Percentiles rank a stretch among this genome's conserved stretches.
These are phyloP conservation scores for Pseudogymnoascus verrucosus DNA, from an alignment of 2,329 filamentous ascomycete genomes.

Conservation along the genomic window DNA sequence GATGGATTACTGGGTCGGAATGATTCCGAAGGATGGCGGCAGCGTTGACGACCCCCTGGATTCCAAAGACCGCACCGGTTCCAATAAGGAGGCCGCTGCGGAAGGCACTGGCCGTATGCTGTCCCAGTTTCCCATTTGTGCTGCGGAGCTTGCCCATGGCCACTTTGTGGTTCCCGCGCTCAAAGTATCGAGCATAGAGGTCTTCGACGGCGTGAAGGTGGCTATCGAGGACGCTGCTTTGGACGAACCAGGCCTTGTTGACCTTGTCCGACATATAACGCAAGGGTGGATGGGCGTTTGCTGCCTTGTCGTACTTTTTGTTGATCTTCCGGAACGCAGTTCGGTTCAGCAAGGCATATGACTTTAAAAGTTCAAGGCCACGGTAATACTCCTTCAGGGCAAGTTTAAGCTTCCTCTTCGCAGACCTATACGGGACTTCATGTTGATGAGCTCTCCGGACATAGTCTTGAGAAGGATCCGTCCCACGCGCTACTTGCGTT, in stretches of 20 bases:
- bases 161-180: conserved; percentile 85
- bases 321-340: conserved; percentile 96
- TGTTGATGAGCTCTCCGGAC: conserved; percentile 40
- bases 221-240: conserved; percentile 74
- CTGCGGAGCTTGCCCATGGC: conserved; percentile 80
- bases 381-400: conserved; percentile 92
- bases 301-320: conserved; percentile 95
- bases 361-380: conserved; percentile 82
- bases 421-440: conserved; percentile 73
- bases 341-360: conserved; percentile 80
- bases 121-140: conserved; percentile 49
- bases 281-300: conserved; percentile 66
- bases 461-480: conserved; percentile 39
- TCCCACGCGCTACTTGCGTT: conserved; percentile 17
- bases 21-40: conserved; percentile 42
- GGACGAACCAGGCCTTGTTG: conserved; percentile 83
- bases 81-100: conserved; percentile 60
- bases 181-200: conserved; percentile 90
- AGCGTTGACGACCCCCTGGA: conserved; percentile 59
- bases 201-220: conserved; percentile 80
- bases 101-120: conserved; percentile 51
- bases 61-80: conserved; percentile 54
- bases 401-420: conserved; percentile 85
- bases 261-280: conserved; percentile 89
- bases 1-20: conserved; percentile 38